Base-by-base conservation (phyloP, 2,329 filamentous ascomycete genomes). In the Claviceps capensis region DNA sequence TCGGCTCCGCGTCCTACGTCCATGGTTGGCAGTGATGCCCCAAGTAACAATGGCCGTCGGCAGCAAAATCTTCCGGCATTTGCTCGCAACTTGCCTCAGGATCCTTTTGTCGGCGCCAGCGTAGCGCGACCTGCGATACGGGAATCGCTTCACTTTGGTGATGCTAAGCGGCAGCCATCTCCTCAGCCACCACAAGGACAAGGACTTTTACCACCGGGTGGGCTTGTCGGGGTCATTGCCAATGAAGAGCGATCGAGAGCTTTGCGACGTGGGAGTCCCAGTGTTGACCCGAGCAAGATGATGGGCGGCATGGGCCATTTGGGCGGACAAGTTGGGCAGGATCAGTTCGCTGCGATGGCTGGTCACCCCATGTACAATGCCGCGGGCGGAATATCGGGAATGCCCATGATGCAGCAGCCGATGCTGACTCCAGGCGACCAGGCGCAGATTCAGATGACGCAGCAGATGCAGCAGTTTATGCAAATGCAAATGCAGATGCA, bases 391-490 rank as follows among this genome's bases (percentile, higher is more conserved):
- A 54, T 56, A 30, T 54, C 53, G 16, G 58, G 57, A 46, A 63
- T 67, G 23, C 9, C 44, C 19, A 17, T 13, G 11, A 23, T 30
- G 23, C 43, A 62, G 57, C 55, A 58, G 11, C 69, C 63, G 23
- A 67, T 70, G 65, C 63, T 83, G 45, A 78, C 77, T 16, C 72
- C 81, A 2, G 78, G 78, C 22, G 84, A 88, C 55, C 84, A 86
- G 63, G 82, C 83, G 30, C 86, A 91, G 60, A 76, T 90, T 43
- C 83, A 90, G 58, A 85, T 93, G 76, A 84, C 79, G 6, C 84
- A 88, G 62, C 85, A 90, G 62, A 90, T 91, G 86, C 78, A 80
- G 52, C 83, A 88, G 61, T 89, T 91, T 69, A 89, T 91, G 85
- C 85, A 89, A 63, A 88, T 93, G 83, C 88, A 95, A 6, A 43